Evolutionary conservation across 805 yeast species (phyloP), one percentile per base, ranked within the genome.

Genomic region (Huiozyma sinensis): DNA sequence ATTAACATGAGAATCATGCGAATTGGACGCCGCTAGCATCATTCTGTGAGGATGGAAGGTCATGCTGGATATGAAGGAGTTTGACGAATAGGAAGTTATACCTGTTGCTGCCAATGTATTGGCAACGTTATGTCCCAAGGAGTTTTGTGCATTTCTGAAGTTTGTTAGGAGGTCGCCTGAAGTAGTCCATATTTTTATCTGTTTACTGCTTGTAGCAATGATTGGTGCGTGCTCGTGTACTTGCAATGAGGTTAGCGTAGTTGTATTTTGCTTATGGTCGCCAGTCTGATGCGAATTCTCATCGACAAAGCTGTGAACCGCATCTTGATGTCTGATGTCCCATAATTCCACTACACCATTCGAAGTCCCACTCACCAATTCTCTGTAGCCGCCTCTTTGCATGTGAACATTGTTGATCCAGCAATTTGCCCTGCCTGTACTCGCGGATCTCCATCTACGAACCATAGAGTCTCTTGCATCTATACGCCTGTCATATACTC

Each of bases 141-240:
- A 46, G 42, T 60, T 54, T 38, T 60, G 54, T 13, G 54, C 49
- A 43, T 68, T 78, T 54, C 72, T 73, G 50, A 89, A 74, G 7
- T 75, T 71, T 1, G 85, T 67, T 6, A 89, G 66, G 44, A 76
- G 60, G 47, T 84, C 83, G 2, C 97, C 97, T 0, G 83, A 68
- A 0, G 95, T 86, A 3, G 95, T 79, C 84, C 92, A 89, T 5
- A 92, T 64, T 38, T 85, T 81, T 11, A 88, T 78, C 33, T 75
- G 71, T 48, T 82, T 82, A 1, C 89, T 80, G 0, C 95, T 97
- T 3, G 95, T 83, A 2, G 89, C 90, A 45, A 92, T 76, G 2
- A 92, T 72, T 1, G 98, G 97, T 0, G 97, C 98, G 65, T 92
- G 98, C 56, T 92, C 98, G 64, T 92, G 98, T 5, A 86, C 77